These are phyloP conservation scores for Erigeron philadelphicus DNA, from an alignment of 140 eudicot species.

Conservation along the genomic window DNA sequence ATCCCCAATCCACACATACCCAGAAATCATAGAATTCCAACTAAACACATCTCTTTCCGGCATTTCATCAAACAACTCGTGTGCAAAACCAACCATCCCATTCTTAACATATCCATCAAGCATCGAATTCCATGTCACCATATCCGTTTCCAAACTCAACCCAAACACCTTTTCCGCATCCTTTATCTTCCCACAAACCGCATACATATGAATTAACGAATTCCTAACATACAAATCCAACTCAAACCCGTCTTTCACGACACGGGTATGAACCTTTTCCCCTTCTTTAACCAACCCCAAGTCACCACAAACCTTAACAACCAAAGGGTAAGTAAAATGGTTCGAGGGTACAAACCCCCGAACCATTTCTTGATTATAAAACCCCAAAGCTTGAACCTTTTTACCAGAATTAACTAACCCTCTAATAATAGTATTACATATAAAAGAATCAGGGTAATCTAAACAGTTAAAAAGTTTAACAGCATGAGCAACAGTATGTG, in stretches of 20 bases:
- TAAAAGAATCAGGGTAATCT: constrained; percentile 56
- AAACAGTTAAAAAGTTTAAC: constrained; percentile 27
- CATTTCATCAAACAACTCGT: constrained; percentile 50
- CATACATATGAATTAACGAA: constrained; percentile 47
- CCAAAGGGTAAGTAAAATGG: constrained; percentile 51
- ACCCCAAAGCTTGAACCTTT: constrained; percentile 24
- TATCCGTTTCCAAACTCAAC: constrained; percentile 42
- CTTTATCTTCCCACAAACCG: constrained; percentile 37
- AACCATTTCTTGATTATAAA: constrained; percentile 39
- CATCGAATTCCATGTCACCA: constrained; percentile 66
- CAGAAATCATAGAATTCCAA: constrained; percentile 64
- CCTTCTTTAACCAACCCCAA: constrained; percentile 41
- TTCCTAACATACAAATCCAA: constrained; percentile 51
- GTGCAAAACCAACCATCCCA: constrained; percentile 45
- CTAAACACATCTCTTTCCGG: constrained; percentile 46
- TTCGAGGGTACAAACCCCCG: constrained; percentile 36
- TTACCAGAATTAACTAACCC: constrained; percentile 39
- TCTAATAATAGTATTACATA: constrained; percentile 51
- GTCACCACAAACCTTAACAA: constrained; percentile 50
- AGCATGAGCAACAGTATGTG: constrained; percentile 34
- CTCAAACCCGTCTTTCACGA: constrained; percentile 56
- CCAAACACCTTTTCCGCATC: constrained; percentile 48
- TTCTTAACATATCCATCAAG: constrained; percentile 63
- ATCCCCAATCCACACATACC: constrained; percentile 47
- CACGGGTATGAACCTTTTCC: constrained; percentile 40